These are phyloP conservation scores for Leccinum pallidistipes DNA, from an alignment of 1,284 basidiomycete genomes.

Conservation along the genomic window DNA sequence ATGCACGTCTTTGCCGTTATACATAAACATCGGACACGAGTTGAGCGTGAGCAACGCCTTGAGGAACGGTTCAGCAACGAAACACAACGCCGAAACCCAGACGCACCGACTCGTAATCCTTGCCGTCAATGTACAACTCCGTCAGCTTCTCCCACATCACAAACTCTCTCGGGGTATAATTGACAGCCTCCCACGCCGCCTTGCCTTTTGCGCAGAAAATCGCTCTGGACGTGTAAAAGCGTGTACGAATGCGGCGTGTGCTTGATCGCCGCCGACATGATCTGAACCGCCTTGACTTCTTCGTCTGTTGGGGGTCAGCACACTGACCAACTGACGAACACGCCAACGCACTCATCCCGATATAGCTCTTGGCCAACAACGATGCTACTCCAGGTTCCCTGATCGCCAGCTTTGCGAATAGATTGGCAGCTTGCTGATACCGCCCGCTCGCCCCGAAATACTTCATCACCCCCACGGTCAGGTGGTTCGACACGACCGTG, in stretches of 20 bases:
- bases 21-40: conserved; percentile 99
- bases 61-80: conserved; percentile 1
- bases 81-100: not conserved
- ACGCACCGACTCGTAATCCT: conserved; percentile 78
- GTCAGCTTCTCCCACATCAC: conserved; percentile 99
- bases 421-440: conserved; percentile 86
- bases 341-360: conserved; percentile 89
- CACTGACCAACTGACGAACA: too few relatives aligned
- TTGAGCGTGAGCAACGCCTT: conserved; percentile 92
- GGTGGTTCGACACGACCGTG: conserved; percentile 95
- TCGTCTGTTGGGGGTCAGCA: conserved; percentile 62
- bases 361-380: conserved; percentile 86
- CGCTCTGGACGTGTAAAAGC: conserved; percentile 91
- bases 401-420: conserved; percentile 90
- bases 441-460: conserved; percentile 95
- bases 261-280: conserved; percentile 85
- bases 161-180: conserved; percentile 97
- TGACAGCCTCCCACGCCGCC: conserved; percentile 93
- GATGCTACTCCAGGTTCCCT: conserved; percentile 91
- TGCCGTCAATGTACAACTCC: conserved; percentile 90
- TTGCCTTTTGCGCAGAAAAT: conserved; percentile 89
- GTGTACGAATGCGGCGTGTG: conserved; percentile 92
- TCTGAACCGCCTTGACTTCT: conserved; percentile 97
- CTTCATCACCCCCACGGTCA: conserved; percentile 93
- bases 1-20: conserved; percentile 95